Evolutionary conservation across 2,329 filamentous ascomycete genomes (phyloP), one percentile per base, ranked within the genome.

Genomic region (Stromatinia cepivora): DNA sequence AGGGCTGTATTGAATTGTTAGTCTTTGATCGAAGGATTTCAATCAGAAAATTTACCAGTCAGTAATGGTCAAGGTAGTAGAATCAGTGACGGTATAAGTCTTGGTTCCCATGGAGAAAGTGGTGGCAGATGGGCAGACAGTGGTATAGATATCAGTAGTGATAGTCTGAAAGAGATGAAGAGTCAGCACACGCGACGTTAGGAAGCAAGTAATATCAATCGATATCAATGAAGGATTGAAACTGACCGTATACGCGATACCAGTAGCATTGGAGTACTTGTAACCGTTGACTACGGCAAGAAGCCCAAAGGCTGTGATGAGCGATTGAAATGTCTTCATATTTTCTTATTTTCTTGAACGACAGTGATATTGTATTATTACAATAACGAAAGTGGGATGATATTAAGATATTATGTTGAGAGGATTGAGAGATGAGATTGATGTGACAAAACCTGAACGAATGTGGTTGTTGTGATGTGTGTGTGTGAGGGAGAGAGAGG

Each of bases 1-100:
- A 34, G 66, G 66, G 25, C 66, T 68, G n/a, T 4, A 46, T 54
- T n/a, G 39, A 17, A 31, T 28, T 34, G 28, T 68, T 34, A 68
- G 48, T n/a, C 11, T 25, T 13, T 17, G 31, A 59, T 22, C n/a
- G 15, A 42, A 20, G 42, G 25, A 31, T 36, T 59, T 34, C 20
- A 31, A 4, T 8, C 31, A n/a, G 9, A 17, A 25, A 25, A 54
- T 39, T 54, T 63, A 64, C 66, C 82, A 83, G 76, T 81, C 76
- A 71, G 80, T 81, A 75, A 84, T 78, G 74, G 83, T 84, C 76
- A 84, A 74, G 68, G 81, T 81, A 67, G 81, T 81, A 67, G 81
- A 84, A 81, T 85, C 82, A 74, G 88, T 88, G 81, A 92, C 83
- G 75, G 86, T 90, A 78, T 82, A 82, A 70, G 83, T 84, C 70